phyloP scores from a whole-genome alignment of 1,139 yeast genomes.

The Pichia sp. region DNA sequence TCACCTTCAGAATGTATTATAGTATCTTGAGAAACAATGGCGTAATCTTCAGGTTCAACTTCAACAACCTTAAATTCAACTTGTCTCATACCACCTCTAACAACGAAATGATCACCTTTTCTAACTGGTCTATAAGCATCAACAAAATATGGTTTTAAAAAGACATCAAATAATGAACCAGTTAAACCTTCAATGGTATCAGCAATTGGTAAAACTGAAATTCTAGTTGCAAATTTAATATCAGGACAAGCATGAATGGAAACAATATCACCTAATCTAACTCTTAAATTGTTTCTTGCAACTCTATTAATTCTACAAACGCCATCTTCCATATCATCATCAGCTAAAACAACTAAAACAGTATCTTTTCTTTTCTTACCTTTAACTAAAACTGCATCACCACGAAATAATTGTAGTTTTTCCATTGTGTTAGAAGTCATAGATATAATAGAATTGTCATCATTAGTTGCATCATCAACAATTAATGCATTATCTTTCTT shows the following conservation, averaged over 20 bases:
- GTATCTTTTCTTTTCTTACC: slow-evolving; percentile 99
- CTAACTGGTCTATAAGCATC: slow-evolving; percentile 99
- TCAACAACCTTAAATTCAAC: slow-evolving; percentile 98
- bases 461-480: slow-evolving; percentile 96
- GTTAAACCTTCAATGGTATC: slow-evolving; percentile 98
- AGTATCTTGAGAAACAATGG: slow-evolving; percentile 98
- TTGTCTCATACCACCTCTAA: slow-evolving; percentile 98
- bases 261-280: slow-evolving; percentile 87
- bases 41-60: slow-evolving; percentile 95
- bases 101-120: slow-evolving; percentile 94
- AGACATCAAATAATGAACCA: slow-evolving; percentile 95
- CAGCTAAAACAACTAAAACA: slow-evolving; percentile 92
- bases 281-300: slow-evolving; percentile 90
- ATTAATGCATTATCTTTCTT: slow-evolving; percentile 93
- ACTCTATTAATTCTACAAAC: slow-evolving; percentile 91
- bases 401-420: slow-evolving; percentile 87
- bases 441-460: slow-evolving; percentile 93
- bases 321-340: slow-evolving; percentile 96
- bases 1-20: slow-evolving; percentile 98
- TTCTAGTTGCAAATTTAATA: slow-evolving; percentile 89
- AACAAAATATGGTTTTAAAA: slow-evolving; percentile 94
- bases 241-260: slow-evolving; percentile 96
- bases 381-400: slow-evolving; percentile 94
- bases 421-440: slow-evolving; percentile 97
- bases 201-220: slow-evolving; percentile 94